A percentile compares a stretch with the other conserved stretches of the same genome.
phyloP scores from a whole-genome alignment of 192 early-diverging fungal genomes.

The Mortierella hygrophila region DNA sequence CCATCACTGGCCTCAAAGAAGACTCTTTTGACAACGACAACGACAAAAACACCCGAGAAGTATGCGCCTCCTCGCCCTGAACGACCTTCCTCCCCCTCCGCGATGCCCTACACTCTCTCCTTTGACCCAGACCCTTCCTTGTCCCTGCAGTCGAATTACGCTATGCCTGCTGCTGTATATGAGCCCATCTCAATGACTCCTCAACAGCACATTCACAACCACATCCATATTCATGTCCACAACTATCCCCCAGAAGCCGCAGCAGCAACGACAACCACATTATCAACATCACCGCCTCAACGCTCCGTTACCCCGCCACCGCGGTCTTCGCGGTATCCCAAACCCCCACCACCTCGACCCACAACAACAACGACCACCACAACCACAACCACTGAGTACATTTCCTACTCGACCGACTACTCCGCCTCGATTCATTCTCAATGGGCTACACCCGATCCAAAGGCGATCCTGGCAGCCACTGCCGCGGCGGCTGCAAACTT shows the following conservation, averaged over 20 bases:
- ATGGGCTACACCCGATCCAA: not conserved
- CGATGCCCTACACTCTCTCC: conserved; percentile 1
- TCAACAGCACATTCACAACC: conserved; percentile 18
- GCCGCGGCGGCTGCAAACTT: not conserved
- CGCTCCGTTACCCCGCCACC: not conserved
- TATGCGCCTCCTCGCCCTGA: not conserved
- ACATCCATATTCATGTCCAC: conserved; percentile 26
- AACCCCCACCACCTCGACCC: conserved; percentile 11
- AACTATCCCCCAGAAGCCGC: conserved; percentile 4
- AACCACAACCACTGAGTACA: conserved; percentile 6
- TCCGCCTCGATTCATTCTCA: not conserved
- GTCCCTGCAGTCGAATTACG: not conserved
- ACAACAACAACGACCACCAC: not conserved
- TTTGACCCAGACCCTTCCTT: not conserved
- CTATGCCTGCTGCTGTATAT: not conserved
- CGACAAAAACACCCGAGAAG: not conserved
- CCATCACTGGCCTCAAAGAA: not conserved
- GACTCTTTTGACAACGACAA: too few relatives aligned
- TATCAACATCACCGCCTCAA: not conserved
- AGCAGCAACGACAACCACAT: not conserved
- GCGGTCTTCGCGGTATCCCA: conserved; percentile 27
- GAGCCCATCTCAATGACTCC: not conserved
- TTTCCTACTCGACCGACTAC: not conserved
- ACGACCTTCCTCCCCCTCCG: not conserved
- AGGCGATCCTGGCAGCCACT: not conserved